Evolutionary conservation across 495 filamentous ascomycete species (phyloP).

Genomic region (Schizothecium vesticola): DNA sequence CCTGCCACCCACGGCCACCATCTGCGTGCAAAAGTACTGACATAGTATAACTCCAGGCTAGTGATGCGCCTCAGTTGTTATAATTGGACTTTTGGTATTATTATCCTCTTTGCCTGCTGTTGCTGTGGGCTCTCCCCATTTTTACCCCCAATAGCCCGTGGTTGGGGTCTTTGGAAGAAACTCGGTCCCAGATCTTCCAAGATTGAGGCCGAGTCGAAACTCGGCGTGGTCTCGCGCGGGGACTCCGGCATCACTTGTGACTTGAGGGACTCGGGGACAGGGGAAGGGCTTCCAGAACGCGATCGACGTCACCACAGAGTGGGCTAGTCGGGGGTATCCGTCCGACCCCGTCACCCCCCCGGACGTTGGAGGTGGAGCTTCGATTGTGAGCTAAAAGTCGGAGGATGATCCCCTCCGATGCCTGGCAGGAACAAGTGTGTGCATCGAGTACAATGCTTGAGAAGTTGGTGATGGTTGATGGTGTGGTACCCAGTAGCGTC

Average conservation of each 20-base stretch:
- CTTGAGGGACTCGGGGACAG: neutral
- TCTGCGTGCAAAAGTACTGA: neutral
- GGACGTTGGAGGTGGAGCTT: conserved; percentile 3
- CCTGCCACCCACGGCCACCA: conserved; percentile 12
- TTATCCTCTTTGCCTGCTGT: conserved; percentile 15
- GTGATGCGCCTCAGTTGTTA: conserved; percentile 10
- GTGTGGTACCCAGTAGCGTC: neutral
- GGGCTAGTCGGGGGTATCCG: neutral
- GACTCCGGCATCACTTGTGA: neutral
- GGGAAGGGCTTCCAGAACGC: conserved; percentile 23
- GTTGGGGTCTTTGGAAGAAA: conserved; percentile 17
- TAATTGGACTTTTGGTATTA: conserved; percentile 22
- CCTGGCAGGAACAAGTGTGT: neutral
- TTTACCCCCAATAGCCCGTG: conserved; percentile 16
- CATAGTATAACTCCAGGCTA: neutral
- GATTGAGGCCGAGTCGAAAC: conserved; percentile 12
- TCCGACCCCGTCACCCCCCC: neutral
- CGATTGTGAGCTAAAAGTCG: neutral
- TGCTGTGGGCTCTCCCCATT: conserved; percentile 1
- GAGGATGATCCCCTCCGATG: neutral
- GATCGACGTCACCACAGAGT: conserved; percentile 8
- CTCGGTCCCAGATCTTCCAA: conserved; percentile 5
- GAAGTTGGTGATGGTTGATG: neutral
- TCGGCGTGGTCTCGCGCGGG: neutral
- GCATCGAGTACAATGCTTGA: neutral